Base-by-base conservation (phyloP, 306 rosid genomes). In the Quercus engelmannii region DNA sequence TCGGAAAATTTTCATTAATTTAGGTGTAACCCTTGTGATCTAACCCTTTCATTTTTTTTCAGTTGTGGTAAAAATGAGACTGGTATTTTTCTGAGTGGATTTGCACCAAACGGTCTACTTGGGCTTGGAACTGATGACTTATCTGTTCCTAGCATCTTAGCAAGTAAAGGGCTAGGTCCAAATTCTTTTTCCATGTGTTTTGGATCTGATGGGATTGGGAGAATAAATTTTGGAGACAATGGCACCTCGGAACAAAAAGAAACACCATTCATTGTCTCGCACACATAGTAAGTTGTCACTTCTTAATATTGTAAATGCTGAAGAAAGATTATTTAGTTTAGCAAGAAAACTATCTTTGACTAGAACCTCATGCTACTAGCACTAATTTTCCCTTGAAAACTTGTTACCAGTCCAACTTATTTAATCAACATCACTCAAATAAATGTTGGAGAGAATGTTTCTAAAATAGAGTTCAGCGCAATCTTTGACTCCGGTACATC, bases 161-260 rank as follows among this genome's bases (percentile, higher is more conserved):
- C 99, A 21, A 82, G 71, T 20, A 58, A 83, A 41, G 95, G 92
- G n/a, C 70, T 87, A 57, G 85, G 85, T 57, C 80, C 90, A 46
- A 82, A 94, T 87, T 91, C 97, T 3, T 94, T 96, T 82, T 93
- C 98, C 64, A 90, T 96, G 98, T 93, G 98, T 85, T 96, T 93
- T 74, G 93, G 93, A 64, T 1, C 5, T 61, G 87, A 91, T 78
- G 94, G 92, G 55, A 0, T 11, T n/a, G 99, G 99, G 76, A 90
- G 98, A 86, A 93, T 96, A 81, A 83, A 85, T 12, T 96, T 96
- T 82, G 99, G 99, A 59, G 94, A 91, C 78, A 85, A 77, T 80
- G 91, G 92, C 71, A 89, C 87, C 78, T 54, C 77, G 21, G 82
- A 51, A 80, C 94, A 91, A 83, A 79, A 84, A 69, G 85, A 93